These are phyloP conservation scores for Xylariaceae sp. DNA, from an alignment of 2,329 filamentous ascomycete genomes.

Conservation along the genomic window DNA sequence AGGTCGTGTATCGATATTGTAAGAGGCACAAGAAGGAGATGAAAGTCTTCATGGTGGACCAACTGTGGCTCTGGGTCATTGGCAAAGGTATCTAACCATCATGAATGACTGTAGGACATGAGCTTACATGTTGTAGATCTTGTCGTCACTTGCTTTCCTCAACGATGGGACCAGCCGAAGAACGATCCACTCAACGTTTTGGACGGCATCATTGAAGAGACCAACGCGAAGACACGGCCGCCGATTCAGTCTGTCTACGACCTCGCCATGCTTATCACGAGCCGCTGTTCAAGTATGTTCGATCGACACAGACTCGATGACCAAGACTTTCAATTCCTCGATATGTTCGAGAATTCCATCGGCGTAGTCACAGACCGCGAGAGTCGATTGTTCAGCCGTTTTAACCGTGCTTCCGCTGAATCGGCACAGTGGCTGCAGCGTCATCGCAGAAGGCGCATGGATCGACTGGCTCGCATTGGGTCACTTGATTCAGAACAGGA, in stretches of 20 bases:
- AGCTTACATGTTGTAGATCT: slow-evolving; percentile 41
- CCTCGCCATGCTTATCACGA: slow-evolving; percentile 59
- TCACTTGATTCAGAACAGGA: slow-evolving; percentile 7
- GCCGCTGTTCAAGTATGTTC: slow-evolving; percentile 59
- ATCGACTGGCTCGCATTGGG: slow-evolving; percentile 7
- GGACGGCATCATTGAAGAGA: slow-evolving; percentile 62
- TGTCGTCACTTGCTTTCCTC: slow-evolving; percentile 58
- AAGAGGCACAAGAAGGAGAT: slow-evolving; percentile 40
- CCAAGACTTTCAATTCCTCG: slow-evolving; percentile 61
- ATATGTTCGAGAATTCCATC: slow-evolving; percentile 66
- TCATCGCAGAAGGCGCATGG: slow-evolving; percentile 30
- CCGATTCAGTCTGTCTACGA: slow-evolving; percentile 61
- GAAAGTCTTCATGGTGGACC: slow-evolving; percentile 68
- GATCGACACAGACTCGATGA: slow-evolving; percentile 57
- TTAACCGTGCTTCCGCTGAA: slow-evolving; percentile 56
- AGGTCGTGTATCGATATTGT: slow-evolving; percentile 62
- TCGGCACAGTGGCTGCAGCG: slow-evolving; percentile 52
- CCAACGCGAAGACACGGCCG: slow-evolving; percentile 61
- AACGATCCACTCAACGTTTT: slow-evolving; percentile 63
- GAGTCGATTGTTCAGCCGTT: slow-evolving; percentile 57
- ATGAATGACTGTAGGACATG: not conserved
- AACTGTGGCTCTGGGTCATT: slow-evolving; percentile 65
- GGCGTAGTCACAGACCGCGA: slow-evolving; percentile 53
- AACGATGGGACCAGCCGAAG: slow-evolving; percentile 58
- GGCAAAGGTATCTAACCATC: slow-evolving; percentile 34